Percentiles rank a stretch among this genome's conserved stretches.
Evolutionary conservation across 441 rosid species (phyloP).

Genomic region (Mallotus repandus): DNA sequence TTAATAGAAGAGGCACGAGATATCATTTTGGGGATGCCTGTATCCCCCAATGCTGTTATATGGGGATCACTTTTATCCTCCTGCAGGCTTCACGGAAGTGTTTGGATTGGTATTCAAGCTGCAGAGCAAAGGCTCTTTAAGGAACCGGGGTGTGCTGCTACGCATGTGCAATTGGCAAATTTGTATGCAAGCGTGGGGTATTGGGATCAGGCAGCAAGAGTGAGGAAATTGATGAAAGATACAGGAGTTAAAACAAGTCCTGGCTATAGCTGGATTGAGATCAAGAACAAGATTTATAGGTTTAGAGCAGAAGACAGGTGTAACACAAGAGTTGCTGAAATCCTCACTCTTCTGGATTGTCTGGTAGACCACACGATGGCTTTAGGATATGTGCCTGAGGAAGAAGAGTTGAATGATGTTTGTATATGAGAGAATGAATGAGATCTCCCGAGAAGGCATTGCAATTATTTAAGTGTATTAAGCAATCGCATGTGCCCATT

Average conservation of each 20-base stretch:
- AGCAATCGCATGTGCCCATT: no score
- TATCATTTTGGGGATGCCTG: constrained; percentile 61
- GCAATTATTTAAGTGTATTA: no score
- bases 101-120: constrained; percentile 72
- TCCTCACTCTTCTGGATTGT: constrained; percentile 45
- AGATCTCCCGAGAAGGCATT: no score
- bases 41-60: constrained; percentile 44
- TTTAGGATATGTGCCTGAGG: constrained; percentile 30
- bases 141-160: constrained; percentile 67
- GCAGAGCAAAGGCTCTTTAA: constrained; percentile 63
- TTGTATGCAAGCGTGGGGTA: constrained; percentile 57
- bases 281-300: constrained; percentile 51
- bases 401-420: constrained; percentile 15
- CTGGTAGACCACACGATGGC: constrained; percentile 51
- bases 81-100: constrained; percentile 63
- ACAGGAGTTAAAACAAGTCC: constrained; percentile 57
- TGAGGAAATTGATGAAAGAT: constrained; percentile 82
- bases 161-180: constrained; percentile 70
- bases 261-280: constrained; percentile 82
- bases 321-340: constrained; percentile 35
- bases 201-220: constrained; percentile 70
- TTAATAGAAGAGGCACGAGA: constrained; percentile 61
- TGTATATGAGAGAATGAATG: neutral
- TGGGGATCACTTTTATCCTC: constrained; percentile 86
- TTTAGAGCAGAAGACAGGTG: constrained; percentile 72